Evolutionary conservation across 495 filamentous ascomycete genomes (phyloP).

Genomic region (Alectoria sarmentosa): DNA sequence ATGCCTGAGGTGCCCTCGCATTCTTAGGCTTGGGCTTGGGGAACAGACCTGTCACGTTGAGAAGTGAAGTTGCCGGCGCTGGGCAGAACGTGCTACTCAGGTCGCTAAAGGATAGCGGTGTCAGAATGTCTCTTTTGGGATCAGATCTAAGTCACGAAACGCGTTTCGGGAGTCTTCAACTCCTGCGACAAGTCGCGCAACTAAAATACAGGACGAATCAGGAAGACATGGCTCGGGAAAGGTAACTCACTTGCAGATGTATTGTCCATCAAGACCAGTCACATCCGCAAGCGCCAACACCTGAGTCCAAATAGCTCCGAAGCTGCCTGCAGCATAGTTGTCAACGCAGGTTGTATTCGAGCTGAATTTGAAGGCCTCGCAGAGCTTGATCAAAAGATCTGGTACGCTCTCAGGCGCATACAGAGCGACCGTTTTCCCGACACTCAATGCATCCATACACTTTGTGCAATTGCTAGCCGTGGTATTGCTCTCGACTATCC

Average conservation of each 20-base stretch:
- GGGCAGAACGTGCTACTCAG: slow-evolving; percentile 43
- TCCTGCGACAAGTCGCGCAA: too few relatives aligned
- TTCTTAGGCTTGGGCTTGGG: slow-evolving; percentile 50
- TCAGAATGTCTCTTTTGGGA: too few relatives aligned
- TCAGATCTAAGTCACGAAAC: too few relatives aligned
- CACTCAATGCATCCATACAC: slow-evolving; percentile 45
- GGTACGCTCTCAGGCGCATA: slow-evolving; percentile 43
- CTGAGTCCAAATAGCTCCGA: slow-evolving; percentile 52
- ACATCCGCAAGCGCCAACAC: slow-evolving; percentile 49
- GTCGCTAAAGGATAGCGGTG: too few relatives aligned
- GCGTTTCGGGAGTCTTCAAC: too few relatives aligned
- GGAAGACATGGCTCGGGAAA: too few relatives aligned
- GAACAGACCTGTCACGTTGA: slow-evolving; percentile 42
- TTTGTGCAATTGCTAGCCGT: slow-evolving; percentile 42
- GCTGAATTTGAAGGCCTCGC: slow-evolving; percentile 38
- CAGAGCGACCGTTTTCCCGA: slow-evolving; percentile 43
- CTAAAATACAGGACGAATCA: too few relatives aligned
- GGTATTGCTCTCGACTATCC: slow-evolving; percentile 38
- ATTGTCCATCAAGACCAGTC: slow-evolving; percentile 47
- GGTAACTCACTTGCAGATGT: slow-evolving; percentile 58
- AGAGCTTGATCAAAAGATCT: slow-evolving; percentile 44
- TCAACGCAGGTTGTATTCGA: slow-evolving; percentile 40
- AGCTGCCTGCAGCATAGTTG: slow-evolving; percentile 38
- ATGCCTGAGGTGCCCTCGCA: slow-evolving; percentile 36
- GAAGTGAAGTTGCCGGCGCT: slow-evolving; percentile 36